A percentile compares a stretch with the other conserved stretches of the same genome.
These are phyloP conservation scores for Samsoniella hepiali DNA, from an alignment of 2,329 filamentous ascomycete species.

Conservation along the genomic window DNA sequence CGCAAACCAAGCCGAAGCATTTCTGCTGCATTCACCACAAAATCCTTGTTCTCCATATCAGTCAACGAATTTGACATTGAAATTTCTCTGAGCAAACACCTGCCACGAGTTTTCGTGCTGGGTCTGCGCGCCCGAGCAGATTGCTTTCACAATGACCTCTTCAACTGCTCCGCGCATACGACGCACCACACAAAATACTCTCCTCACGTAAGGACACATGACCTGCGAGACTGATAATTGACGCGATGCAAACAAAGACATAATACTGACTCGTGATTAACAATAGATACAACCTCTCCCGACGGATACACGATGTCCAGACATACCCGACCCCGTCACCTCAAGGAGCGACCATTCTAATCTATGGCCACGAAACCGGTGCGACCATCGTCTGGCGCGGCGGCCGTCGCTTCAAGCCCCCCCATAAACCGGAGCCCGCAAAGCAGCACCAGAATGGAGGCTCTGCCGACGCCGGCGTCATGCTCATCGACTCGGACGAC, in stretches of 20 bases:
- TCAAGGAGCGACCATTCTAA: conserved; percentile 60
- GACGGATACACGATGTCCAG: conserved; percentile 57
- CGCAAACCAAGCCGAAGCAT: neutral
- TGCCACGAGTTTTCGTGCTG: neutral
- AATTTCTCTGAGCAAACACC: neutral
- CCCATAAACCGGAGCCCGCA: conserved; percentile 31
- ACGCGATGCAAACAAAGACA: neutral
- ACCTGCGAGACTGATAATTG: neutral
- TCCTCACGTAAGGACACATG: conserved; percentile 41
- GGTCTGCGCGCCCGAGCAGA: conserved; percentile 14
- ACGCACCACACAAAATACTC: conserved; percentile 47
- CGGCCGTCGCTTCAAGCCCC: conserved; percentile 54
- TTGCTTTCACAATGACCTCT: conserved; percentile 31
- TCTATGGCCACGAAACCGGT: conserved; percentile 63
- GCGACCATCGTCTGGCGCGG: conserved; percentile 61
- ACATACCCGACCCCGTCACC: conserved; percentile 60
- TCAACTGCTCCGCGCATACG: conserved; percentile 39
- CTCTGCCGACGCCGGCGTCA: conserved; percentile 49
- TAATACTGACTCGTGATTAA: conserved; percentile 9
- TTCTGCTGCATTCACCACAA: neutral
- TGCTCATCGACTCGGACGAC: conserved; percentile 63
- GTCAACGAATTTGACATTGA: neutral
- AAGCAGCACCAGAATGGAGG: conserved; percentile 51
- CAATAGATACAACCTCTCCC: conserved; percentile 56
- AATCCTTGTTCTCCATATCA: neutral